phyloP scores from a whole-genome alignment of 1,284 basidiomycete species.

The Irpex rosettiformis region DNA sequence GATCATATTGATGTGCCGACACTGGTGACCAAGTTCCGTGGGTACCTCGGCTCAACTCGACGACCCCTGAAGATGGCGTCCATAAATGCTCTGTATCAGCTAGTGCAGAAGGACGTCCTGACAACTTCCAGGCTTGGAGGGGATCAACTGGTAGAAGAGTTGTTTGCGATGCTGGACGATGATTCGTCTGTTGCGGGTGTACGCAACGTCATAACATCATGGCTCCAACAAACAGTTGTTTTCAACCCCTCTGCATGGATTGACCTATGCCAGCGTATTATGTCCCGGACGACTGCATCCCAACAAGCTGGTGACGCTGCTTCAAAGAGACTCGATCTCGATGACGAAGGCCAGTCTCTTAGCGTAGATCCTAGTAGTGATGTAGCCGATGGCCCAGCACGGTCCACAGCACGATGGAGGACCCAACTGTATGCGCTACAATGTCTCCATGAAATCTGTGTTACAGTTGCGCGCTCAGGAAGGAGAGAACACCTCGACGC shows the following conservation, averaged over 20 bases:
- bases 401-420: conserved; percentile 84
- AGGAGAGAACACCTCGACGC: conserved; percentile 82
- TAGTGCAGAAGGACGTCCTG: conserved; percentile 93
- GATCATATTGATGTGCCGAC: conserved; percentile 78
- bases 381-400: conserved; percentile 32
- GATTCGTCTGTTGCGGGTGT: conserved; percentile 92
- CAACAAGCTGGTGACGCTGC: conserved; percentile 69
- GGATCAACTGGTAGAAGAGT: conserved; percentile 89
- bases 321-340: conserved; percentile 50
- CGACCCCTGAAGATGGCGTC: conserved; percentile 89
- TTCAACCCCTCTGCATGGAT: conserved; percentile 97
- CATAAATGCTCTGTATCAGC: conserved; percentile 94
- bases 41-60: conserved; percentile 74
- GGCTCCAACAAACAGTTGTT: conserved; percentile 93
- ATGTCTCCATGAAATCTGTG: conserved; percentile 90
- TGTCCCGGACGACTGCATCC: conserved; percentile 83
- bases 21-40: conserved; percentile 72
- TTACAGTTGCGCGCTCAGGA: conserved; percentile 70
- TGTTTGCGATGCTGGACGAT: conserved; percentile 93
- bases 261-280: conserved; percentile 94
- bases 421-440: conserved; percentile 95
- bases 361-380: conserved; percentile 53
- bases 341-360: conserved; percentile 91
- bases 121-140: conserved; percentile 93
- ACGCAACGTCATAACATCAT: conserved; percentile 88